Conservation (phyloP, 139 green algal species). For the Edaphochlamys debaryana region DNA sequence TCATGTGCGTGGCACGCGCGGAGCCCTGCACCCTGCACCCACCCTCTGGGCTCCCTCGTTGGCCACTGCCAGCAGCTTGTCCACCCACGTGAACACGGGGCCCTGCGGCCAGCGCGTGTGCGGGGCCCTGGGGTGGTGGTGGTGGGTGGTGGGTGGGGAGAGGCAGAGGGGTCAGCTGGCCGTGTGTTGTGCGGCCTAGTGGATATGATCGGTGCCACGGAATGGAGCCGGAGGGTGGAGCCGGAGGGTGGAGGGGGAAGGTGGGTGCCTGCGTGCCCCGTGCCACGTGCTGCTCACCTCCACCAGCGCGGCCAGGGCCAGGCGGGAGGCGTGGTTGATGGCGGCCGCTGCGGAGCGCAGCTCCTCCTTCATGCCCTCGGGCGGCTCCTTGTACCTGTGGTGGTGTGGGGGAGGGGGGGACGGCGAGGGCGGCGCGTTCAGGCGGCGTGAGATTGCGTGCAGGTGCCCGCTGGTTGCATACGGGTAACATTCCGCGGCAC, state of each 20-base stretch:
- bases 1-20: too few relatives aligned
- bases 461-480: too few relatives aligned
- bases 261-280: too few relatives aligned
- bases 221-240: too few relatives aligned
- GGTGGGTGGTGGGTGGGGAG: too few relatives aligned
- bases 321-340: constrained; percentile 69
- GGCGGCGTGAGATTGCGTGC: too few relatives aligned
- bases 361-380: constrained; percentile 58
- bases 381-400: constrained; percentile 45
- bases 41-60: not conserved
- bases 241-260: too few relatives aligned
- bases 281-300: constrained; percentile 43
- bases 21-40: too few relatives aligned
- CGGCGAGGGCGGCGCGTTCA: not conserved
- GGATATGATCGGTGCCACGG: too few relatives aligned
- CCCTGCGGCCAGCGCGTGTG: constrained; percentile 56
- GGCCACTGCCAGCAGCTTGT: constrained; percentile 53
- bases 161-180: too few relatives aligned
- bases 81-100: constrained; percentile 59
- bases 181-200: too few relatives aligned
- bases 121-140: constrained; percentile 64
- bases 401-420: not conserved
- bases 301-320: constrained; percentile 82
- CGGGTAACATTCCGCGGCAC: too few relatives aligned
- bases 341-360: constrained; percentile 56